Conservation (phyloP, 225 moss, liverwort and hornwort species). For the Pleurozium schreberi region DNA sequence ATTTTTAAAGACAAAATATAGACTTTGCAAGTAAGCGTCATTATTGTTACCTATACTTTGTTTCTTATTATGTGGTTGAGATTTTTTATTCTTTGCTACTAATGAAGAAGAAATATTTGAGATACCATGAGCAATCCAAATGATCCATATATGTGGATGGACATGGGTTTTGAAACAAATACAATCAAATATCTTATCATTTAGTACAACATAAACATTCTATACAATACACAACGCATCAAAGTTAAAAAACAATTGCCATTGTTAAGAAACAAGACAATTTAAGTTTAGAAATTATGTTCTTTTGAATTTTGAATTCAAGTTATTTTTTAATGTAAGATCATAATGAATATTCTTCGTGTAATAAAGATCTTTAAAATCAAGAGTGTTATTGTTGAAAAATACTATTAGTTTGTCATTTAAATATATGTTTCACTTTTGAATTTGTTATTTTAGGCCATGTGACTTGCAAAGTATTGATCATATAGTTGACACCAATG, state of each 20-base stretch:
- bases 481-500: accelerated
- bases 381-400: background rate
- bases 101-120: background rate
- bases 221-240: background rate
- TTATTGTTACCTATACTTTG: background rate
- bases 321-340: background rate
- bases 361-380: background rate
- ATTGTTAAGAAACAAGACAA: background rate
- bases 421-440: background rate
- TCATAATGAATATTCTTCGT: background rate
- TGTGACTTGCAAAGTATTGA: background rate
- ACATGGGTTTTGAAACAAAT: background rate
- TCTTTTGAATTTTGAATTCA: background rate
- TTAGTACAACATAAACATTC: background rate
- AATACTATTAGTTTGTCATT: background rate
- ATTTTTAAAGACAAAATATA: background rate
- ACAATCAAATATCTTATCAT: background rate
- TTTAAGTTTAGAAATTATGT: background rate
- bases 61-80: background rate
- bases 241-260: background rate
- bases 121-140: background rate
- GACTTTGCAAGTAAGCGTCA: background rate
- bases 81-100: background rate
- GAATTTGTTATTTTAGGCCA: background rate
- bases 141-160: background rate